A percentile compares a stretch with the other conserved stretches of the same genome.
Conservation (phyloP, 2,329 filamentous ascomycete genomes). For the Aspergillus luchuensis region DNA sequence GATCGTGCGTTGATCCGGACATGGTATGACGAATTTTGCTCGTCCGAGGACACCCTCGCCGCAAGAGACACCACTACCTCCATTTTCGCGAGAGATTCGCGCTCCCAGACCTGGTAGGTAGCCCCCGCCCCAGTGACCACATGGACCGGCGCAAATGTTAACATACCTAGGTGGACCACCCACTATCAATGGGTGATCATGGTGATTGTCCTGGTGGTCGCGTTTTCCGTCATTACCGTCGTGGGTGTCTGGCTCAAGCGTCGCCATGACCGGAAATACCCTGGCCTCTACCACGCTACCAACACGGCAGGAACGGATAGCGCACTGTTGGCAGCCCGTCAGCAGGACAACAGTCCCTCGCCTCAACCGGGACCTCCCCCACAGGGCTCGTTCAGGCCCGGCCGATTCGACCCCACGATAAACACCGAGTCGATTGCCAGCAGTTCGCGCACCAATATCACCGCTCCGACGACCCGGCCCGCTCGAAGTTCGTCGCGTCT, state of each 20-base stretch:
- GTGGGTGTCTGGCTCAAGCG: constrained; percentile 71
- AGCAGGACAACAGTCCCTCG: constrained; percentile 19
- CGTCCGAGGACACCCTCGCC: constrained; percentile 45
- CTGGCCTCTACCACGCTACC: constrained; percentile 36
- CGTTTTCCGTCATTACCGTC: constrained; percentile 67
- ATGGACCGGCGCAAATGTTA: background rate
- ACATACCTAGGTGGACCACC: constrained; percentile 39
- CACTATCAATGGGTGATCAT: constrained; percentile 84
- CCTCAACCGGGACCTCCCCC: constrained; percentile 14
- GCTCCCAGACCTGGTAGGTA: constrained; percentile 6
- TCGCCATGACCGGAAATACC: constrained; percentile 67
- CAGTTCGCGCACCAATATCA: constrained; percentile 32
- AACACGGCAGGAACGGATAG: constrained; percentile 25
- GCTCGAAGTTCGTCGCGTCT: constrained; percentile 23
- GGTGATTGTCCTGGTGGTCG: constrained; percentile 72
- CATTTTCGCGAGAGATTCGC: constrained; percentile 3
- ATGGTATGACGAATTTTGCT: constrained; percentile 73
- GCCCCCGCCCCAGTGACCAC: background rate
- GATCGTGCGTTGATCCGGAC: constrained; percentile 62
- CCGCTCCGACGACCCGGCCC: constrained; percentile 18
- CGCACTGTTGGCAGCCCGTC: constrained; percentile 22
- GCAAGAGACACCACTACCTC: constrained; percentile 29
- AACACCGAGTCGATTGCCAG: constrained; percentile 30
- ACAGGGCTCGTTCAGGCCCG: constrained; percentile 18
- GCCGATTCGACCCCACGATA: constrained; percentile 14